Evolutionary conservation across 305 asterid species (phyloP).

Genomic region (Fraxinus floribunda): DNA sequence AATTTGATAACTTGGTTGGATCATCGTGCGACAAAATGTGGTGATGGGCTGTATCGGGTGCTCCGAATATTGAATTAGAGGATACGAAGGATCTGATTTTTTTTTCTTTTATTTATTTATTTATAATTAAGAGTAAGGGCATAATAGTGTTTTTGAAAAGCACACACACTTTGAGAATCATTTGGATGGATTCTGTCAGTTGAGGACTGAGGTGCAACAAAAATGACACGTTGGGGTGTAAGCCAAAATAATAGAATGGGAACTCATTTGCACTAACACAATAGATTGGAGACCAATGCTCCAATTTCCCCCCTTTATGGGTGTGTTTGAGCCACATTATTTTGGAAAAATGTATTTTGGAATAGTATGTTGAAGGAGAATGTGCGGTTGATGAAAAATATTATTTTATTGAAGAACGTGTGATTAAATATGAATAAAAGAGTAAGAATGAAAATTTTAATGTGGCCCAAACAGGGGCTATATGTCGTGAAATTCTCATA

Average conservation of each 20-base stretch:
- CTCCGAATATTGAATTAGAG: no score
- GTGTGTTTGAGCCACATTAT: no score
- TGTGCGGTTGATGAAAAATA: no score
- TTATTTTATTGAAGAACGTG: no score
- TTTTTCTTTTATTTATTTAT: no score
- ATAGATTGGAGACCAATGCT: not conserved
- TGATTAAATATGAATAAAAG: no score
- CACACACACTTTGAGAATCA: not conserved
- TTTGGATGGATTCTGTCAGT: not conserved
- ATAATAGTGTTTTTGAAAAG: not conserved
- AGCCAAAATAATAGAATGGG: not conserved
- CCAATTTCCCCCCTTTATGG: not conserved
- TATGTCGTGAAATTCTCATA: not conserved
- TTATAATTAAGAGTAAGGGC: no score
- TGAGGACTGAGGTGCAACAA: not conserved
- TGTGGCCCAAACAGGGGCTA: no score
- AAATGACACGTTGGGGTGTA: not conserved
- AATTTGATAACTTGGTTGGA: not conserved
- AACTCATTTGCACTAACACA: not conserved
- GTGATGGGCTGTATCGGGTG: not conserved
- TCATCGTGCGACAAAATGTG: not conserved
- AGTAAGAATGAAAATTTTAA: no score
- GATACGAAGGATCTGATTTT: not conserved
- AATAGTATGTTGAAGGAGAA: no score
- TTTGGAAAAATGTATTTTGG: no score